phyloP scores from a whole-genome alignment of 108 stramenopile genomes.

The Fragilariopsis cylindrus region DNA sequence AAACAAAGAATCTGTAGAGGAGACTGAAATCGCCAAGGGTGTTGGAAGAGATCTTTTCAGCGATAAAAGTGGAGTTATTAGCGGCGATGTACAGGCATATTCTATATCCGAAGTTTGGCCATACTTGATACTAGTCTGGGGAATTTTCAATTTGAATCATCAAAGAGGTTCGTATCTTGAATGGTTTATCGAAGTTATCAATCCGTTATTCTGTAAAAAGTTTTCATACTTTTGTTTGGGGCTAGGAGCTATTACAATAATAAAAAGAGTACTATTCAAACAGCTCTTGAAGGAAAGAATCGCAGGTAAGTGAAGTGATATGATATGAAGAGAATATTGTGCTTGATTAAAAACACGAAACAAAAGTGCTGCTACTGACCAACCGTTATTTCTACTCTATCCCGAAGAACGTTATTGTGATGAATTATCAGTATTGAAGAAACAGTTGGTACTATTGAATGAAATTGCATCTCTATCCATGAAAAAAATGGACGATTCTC shows the following conservation, averaged over 20 bases:
- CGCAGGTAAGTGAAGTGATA: background rate
- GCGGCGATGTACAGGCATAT: background rate
- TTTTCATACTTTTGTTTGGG: background rate
- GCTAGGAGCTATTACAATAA: background rate
- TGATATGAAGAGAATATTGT: background rate
- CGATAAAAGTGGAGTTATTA: background rate
- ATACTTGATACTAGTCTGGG: slow-evolving; percentile 1
- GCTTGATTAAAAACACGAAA: background rate
- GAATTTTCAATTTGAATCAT: background rate
- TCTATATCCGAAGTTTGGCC: background rate
- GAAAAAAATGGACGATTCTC: background rate
- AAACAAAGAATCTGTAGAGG: slow-evolving; percentile 1
- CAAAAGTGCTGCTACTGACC: background rate
- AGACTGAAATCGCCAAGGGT: background rate
- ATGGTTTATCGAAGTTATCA: too few species aligned
- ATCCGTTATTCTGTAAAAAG: background rate
- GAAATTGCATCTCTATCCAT: background rate
- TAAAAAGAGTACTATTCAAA: background rate
- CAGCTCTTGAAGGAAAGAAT: background rate
- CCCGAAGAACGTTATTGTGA: background rate
- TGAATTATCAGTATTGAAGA: background rate
- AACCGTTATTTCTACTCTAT: background rate
- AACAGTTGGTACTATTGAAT: background rate
- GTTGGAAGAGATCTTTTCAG: background rate
- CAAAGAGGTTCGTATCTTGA: too few species aligned